Evolutionary conservation across 768 basidiomycete genomes (phyloP), one percentile per base, ranked within the genome.

Genomic region (Lentinula guzmanii): DNA sequence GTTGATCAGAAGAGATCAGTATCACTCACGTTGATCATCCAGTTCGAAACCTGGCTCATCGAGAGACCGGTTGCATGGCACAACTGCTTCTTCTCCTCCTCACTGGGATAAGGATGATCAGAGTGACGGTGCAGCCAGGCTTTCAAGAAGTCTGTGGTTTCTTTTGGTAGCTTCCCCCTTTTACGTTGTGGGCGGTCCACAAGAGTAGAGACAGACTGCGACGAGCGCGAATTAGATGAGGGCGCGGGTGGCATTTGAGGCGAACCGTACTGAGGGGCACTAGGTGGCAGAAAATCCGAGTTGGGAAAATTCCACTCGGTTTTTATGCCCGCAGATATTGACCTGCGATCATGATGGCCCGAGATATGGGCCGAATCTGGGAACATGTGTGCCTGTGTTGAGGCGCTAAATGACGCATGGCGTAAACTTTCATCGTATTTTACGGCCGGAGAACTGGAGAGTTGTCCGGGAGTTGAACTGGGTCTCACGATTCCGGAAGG

Each of bases 11-110:
- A 59, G 63, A 60, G 58, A 61, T 61, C 52, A 59, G 31, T 35
- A 55, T 62, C 7, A 78, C 74, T 61, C 46, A 80, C 91, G 67
- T 93, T 93, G 69, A 93, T 93, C 91, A 93, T 93, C 91, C 91
- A 93, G 71, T 93, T 93, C 57, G 90, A 91, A 0, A 93, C 90
- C 73, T 94, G 91, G 74, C 82, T 85, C 90, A 93, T 93, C 76
- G 86, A 90, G 64, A 94, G 76, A 28, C 90, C 90, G 1, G 91
- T 94, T 43, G 89, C 89, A 67, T 89, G 84, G 73, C 91, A 93
- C 65, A 94, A 76, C 70, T 90, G 89, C 69, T 93, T 93, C 76
- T 94, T 94, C 79, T 93, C 91, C 64, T 93, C 90, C 71, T 94
- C 91, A 66, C 85, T 87, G 35, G 91, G 91, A 71, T 94, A 94